Evolutionary conservation across 257 asterid species (phyloP), one percentile per base, ranked within the genome.

Genomic region (Solanum corneliomulleri): DNA sequence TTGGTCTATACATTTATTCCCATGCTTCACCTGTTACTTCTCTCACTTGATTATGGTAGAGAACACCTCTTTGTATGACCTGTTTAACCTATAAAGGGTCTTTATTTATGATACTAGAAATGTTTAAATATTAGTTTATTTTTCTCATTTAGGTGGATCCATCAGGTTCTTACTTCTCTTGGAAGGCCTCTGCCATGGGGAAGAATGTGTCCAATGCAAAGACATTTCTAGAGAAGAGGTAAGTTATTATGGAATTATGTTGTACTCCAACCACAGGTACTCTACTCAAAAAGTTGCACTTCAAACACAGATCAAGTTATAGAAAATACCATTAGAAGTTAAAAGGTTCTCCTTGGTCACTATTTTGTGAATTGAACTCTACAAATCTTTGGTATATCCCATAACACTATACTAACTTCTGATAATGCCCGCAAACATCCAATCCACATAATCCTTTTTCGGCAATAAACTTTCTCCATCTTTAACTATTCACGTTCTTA

Each of bases 121-220:
- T 29, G 85, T 78, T 11, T 0, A 18, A 9, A 42, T 23, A 44
- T 42, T 70, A 52, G 60, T 76, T 66, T 81, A 9, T 74, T 81
- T 80, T 72, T 49, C 69, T 76, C 18, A 70, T 86, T 13, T 87
- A 91, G 99, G 99, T 97, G 90, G 99, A 97, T 92, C 99, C 99
- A 68, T 97, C 99, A 7, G 99, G 99, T 78, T 97, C 99, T 10
- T 97, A 97, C 90, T 97, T 96, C 89, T 97, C 99, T 45, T 97
- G 99, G 99, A 97, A 97, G 91, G 99, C 99, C 89, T 97, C 99
- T 41, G 99, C 99, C 85, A 95, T 97, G 99, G 99, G 99, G 56
- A 97, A 97, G 93, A 97, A 97, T 90, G 99, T 97, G 72, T 96
- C 99, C 70, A 97, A 97, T 83, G 99, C 99, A 37, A 97, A 97